Evolutionary conservation across 139 green algal genomes (phyloP), one percentile per base, ranked within the genome.

Genomic region (Axilococcus clingmanii): DNA sequence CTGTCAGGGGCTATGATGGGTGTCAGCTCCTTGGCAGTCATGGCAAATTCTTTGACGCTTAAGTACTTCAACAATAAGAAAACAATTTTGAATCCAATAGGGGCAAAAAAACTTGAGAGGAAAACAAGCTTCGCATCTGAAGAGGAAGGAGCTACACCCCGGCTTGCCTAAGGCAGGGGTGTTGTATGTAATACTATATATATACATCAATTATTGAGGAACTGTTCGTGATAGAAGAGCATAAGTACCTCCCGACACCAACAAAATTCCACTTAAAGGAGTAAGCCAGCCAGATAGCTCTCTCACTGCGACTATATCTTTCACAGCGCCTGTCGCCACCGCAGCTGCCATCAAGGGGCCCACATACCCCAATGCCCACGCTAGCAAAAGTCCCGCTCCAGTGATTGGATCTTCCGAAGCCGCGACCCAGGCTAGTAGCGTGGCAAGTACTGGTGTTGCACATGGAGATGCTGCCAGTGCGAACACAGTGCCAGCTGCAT

Each of bases 401-500:
- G 44, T 48, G 7, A 73, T 11, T 6, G 69, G 59, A 34, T 88
- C 68, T 1, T 70, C 36, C 5, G 74, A 80, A 7, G 84, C 74
- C 2, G 79, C 77, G 1, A 94, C 88, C 51, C 86, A 98, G 0
- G 81, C 91, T 15, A 98, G 74, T 29, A 98, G 64, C 0, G 91
- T 93, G 1, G 91, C 87, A 25, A 98, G 79, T 33, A 98, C 81
- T 9, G 91, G 91, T 15, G 89, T 97, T 62, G 76, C 91, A 85
- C 85, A 94, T 7, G 87, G 92, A 17, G 86, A 96, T 5, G 92
- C 91, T 23, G 85, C 92, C 42, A 99, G 77, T 7, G 92, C 92
- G 70, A 97, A 98, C 0, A 75, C 84, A 14, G 88, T 63, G 12
- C 92, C 92, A 34, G 69, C 72, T n/a, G 92, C 53, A 73, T 94